Evolutionary conservation across 2,329 filamentous ascomycete species (phyloP).

Genomic region (Sordariomycetes sp.): DNA sequence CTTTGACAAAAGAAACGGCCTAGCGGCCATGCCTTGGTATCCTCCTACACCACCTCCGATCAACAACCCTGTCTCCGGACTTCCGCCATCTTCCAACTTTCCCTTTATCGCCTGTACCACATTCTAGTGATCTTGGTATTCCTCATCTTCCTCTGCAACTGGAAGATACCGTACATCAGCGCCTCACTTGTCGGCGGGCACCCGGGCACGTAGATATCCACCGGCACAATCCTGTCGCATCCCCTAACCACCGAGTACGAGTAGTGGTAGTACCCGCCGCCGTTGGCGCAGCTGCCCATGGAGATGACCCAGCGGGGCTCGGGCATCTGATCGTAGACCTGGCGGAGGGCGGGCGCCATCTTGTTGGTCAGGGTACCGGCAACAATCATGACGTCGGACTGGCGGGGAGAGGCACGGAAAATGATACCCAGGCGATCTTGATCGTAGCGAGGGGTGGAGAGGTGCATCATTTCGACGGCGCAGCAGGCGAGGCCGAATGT

Average conservation of each 20-base stretch:
- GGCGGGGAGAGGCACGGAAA: constrained; percentile 78
- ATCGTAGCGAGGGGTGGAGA: constrained; percentile 81
- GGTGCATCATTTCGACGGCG: constrained; percentile 88
- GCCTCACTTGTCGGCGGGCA: constrained; percentile 56
- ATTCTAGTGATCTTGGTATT: constrained; percentile 44
- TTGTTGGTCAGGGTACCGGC: constrained; percentile 92
- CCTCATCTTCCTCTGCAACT: constrained; percentile 69
- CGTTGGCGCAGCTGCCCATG: constrained; percentile 80
- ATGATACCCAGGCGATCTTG: constrained; percentile 85
- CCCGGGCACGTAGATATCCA: constrained; percentile 72
- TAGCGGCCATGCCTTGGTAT: too few species aligned
- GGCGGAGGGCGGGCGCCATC: constrained; percentile 84
- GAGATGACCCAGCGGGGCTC: constrained; percentile 79
- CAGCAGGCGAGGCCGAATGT: constrained; percentile 85
- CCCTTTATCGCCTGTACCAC: constrained; percentile 46
- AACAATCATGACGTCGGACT: constrained; percentile 90
- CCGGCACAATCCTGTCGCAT: constrained; percentile 68
- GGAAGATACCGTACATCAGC: constrained; percentile 64
- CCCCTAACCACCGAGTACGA: constrained; percentile 70
- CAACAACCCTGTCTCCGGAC: too few species aligned
- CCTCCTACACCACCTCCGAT: too few species aligned
- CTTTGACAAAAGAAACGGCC: constrained; percentile 3
- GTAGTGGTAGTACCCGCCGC: constrained; percentile 82
- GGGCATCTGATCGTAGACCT: constrained; percentile 94
- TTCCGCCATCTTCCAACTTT: background rate